Base-by-base conservation (phyloP, 179 eudicot species). In the Carnegiea gigantea region DNA sequence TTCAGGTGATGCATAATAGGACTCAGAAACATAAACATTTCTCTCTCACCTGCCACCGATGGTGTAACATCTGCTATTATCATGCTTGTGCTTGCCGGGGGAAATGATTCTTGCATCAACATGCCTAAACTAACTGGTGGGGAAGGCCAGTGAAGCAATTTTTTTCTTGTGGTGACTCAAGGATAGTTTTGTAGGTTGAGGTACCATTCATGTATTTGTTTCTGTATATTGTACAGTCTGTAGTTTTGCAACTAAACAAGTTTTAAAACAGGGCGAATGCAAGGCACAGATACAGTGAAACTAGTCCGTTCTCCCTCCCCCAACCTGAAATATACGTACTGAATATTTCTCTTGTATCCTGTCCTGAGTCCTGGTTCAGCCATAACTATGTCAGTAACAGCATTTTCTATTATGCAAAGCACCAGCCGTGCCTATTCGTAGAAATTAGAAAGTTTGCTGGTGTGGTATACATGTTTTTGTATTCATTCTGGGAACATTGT, bases 211-310 rank as follows among this genome's bases (percentile, higher is more conserved):
- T 75, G 83, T 76, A 81, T 64, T 26, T 70, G 60, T 51, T 81
- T 75, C 75, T 75, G 83, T 81, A 81, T 67, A 76, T 81, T 81
- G 78, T 81, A 71, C 28, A 70, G 75, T 48, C 43, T 30, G 62
- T 81, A 65, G 75, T 38, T 33, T 30, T 40, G 23, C 73, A 36
- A 30, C 30, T 70, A 36, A 28, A 28, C 33, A 28, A 26, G 24
- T 26, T 11, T 26, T 17, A 54, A 53, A 53, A 28, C 20, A 17
- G 23, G 78, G 78, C 44, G 48, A 20, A 76, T 24, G 26, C 18
- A 54, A 26, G 23, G 12, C 23, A 28, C 20, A 28, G 40, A 28
- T 67, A 67, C 7, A 57, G 62, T 57, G 62, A 57, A 57, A 57
- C 62, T 14, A 18, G 62, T 57, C n/a, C 23, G 23, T 17, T 17